Evolutionary conservation across 2,329 filamentous ascomycete genomes (phyloP).

Genomic region (Fusarium xyrophilum): DNA sequence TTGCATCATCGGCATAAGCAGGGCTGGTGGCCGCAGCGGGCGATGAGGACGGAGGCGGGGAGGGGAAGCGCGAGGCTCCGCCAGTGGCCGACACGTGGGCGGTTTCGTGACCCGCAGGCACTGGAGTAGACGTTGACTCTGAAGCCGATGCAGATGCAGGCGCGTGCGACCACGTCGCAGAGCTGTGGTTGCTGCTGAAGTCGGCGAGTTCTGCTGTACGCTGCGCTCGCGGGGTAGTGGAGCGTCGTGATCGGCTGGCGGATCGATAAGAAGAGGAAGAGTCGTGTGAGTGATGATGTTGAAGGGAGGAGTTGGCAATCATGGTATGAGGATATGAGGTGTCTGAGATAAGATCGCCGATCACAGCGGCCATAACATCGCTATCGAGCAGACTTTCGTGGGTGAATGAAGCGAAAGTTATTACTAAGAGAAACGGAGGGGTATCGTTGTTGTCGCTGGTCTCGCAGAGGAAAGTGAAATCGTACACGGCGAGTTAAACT

Average conservation of each 20-base stretch:
- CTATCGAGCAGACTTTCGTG: slow-evolving; percentile 25
- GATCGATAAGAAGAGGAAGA: slow-evolving; percentile 41
- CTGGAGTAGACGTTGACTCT: slow-evolving; percentile 34
- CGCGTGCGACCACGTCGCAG: slow-evolving; percentile 29
- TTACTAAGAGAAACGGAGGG: slow-evolving; percentile 30
- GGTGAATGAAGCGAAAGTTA: slow-evolving; percentile 4
- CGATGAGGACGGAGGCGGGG: slow-evolving; percentile 62
- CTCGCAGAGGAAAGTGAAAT: slow-evolving; percentile 30
- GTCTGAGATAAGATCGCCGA: slow-evolving; percentile 77
- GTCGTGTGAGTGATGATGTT: slow-evolving; percentile 55
- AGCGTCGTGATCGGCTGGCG: slow-evolving; percentile 42
- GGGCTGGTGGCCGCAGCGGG: slow-evolving; percentile 50
- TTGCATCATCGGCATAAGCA: slow-evolving; percentile 51
- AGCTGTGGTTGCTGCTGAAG: slow-evolving; percentile 22
- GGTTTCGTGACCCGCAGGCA: slow-evolving; percentile 34
- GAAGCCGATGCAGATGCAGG: slow-evolving; percentile 25
- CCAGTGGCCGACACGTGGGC: slow-evolving; percentile 45
- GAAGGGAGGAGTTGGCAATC: slow-evolving; percentile 62
- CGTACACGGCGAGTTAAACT: slow-evolving; percentile 31
- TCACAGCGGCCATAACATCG: slow-evolving; percentile 68
- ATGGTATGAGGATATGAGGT: slow-evolving; percentile 74
- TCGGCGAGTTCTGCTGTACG: slow-evolving; percentile 36
- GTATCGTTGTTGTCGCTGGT: slow-evolving; percentile 35
- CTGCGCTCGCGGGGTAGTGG: slow-evolving; percentile 42
- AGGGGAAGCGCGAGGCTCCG: slow-evolving; percentile 58